phyloP scores from a whole-genome alignment of 805 yeast species.

The Lachancea cidri region DNA sequence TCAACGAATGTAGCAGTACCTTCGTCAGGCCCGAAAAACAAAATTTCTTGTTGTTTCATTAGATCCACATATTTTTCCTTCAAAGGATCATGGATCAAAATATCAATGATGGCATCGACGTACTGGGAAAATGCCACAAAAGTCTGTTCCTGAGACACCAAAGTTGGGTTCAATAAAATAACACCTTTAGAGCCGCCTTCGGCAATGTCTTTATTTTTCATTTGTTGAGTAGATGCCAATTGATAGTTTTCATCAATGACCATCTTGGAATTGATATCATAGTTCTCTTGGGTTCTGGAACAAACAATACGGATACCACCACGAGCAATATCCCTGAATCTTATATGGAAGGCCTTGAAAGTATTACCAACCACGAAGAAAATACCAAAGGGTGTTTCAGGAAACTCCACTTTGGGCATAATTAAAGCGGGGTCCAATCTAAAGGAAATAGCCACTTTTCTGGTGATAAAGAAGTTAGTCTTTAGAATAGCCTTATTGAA shows the following conservation, averaged over 20 bases:
- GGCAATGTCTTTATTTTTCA: slow-evolving; percentile 96
- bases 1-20: slow-evolving; percentile 93
- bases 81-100: slow-evolving; percentile 73
- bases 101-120: slow-evolving; percentile 84
- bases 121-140: slow-evolving; percentile 86
- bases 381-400: slow-evolving; percentile 91
- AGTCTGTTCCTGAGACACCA: slow-evolving; percentile 68
- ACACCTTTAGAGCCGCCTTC: slow-evolving; percentile 99
- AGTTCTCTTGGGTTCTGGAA: slow-evolving; percentile 80
- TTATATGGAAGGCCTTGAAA: slow-evolving; percentile 93
- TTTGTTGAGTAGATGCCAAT: slow-evolving; percentile 92
- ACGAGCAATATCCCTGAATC: slow-evolving; percentile 95
- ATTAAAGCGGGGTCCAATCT: slow-evolving; percentile 77
- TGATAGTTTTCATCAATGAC: slow-evolving; percentile 95
- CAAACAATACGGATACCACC: slow-evolving; percentile 97
- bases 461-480: slow-evolving; percentile 89
- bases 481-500: slow-evolving; percentile 86
- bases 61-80: slow-evolving; percentile 83
- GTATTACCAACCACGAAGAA: slow-evolving; percentile 94
- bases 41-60: slow-evolving; percentile 77
- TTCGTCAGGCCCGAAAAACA: slow-evolving; percentile 99
- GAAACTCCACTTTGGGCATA: slow-evolving; percentile 80
- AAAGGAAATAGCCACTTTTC: slow-evolving; percentile 93
- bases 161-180: slow-evolving; percentile 71
- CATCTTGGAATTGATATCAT: slow-evolving; percentile 76